phyloP scores from a whole-genome alignment of 768 basidiomycete genomes.

The Lentinula aciculospora region DNA sequence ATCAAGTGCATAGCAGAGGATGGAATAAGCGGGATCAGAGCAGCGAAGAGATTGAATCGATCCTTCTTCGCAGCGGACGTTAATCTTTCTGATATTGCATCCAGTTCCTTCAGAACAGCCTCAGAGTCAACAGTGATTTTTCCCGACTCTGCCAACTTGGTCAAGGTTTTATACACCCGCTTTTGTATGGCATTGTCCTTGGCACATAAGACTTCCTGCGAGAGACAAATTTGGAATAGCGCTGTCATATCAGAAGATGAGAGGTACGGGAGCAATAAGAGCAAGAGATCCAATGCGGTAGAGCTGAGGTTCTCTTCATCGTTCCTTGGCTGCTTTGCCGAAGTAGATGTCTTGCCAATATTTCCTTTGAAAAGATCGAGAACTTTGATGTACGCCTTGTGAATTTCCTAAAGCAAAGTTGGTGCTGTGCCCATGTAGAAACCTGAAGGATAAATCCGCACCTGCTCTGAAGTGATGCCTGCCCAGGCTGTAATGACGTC shows the following conservation, averaged over 20 bases:
- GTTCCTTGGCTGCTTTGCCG: conserved; percentile 28
- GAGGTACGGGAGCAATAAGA: conserved; percentile 77
- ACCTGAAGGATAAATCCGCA: conserved; percentile 20
- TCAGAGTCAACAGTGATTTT: conserved; percentile 55
- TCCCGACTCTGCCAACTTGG: conserved; percentile 61
- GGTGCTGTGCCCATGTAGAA: neutral
- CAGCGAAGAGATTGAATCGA: conserved; percentile 69
- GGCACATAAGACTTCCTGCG: conserved; percentile 61
- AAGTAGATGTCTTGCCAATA: conserved; percentile 38
- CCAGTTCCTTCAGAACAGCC: conserved; percentile 56
- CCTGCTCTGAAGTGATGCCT: conserved; percentile 68
- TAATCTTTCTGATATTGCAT: conserved; percentile 58
- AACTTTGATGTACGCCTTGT: conserved; percentile 79
- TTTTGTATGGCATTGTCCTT: conserved; percentile 91
- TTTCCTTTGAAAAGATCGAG: conserved; percentile 65
- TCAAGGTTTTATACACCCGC: conserved; percentile 86
- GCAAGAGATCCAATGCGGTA: conserved; percentile 78
- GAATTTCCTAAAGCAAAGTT: conserved; percentile 51
- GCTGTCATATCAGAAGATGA: conserved; percentile 52
- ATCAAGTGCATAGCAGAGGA: conserved; percentile 74
- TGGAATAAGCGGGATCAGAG: conserved; percentile 65
- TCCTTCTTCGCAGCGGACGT: conserved; percentile 91
- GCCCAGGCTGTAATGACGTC: conserved; percentile 89
- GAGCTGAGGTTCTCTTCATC: conserved; percentile 43
- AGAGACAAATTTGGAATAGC: conserved; percentile 68